Conservation (phyloP, 2,329 filamentous ascomycete genomes). For the Scedosporium minutisporum region DNA sequence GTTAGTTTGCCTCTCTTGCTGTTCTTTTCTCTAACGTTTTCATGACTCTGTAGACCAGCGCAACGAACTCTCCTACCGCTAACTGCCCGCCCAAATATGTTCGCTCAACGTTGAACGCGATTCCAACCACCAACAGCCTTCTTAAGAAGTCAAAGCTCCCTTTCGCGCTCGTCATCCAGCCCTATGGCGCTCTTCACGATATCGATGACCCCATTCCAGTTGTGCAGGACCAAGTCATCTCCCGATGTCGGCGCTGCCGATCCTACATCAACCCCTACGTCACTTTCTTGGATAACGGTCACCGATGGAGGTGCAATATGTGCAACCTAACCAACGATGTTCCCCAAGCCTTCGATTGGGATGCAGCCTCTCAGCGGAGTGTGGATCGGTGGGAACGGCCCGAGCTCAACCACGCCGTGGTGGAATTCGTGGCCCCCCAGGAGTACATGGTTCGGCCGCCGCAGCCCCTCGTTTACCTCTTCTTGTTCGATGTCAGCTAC, state of each 20-base stretch:
- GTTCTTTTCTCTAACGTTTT: background rate
- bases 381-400: slow-evolving; percentile 86
- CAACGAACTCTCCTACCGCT: slow-evolving; percentile 80
- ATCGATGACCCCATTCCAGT: slow-evolving; percentile 84
- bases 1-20: background rate
- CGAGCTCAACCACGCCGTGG: slow-evolving; percentile 91
- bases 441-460: slow-evolving; percentile 99
- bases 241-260: slow-evolving; percentile 86
- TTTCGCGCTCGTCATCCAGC: slow-evolving; percentile 91
- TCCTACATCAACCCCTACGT: slow-evolving; percentile 98
- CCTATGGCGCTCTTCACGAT: slow-evolving; percentile 87
- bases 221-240: slow-evolving; percentile 94
- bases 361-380: slow-evolving; percentile 80
- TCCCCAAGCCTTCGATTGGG: slow-evolving; percentile 98
- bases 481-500: slow-evolving; percentile 91
- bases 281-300: slow-evolving; percentile 90
- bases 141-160: slow-evolving; percentile 96
- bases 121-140: slow-evolving; percentile 83
- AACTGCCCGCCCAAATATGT: slow-evolving; percentile 94
- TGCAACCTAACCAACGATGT: slow-evolving; percentile 98
- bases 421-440: slow-evolving; percentile 94
- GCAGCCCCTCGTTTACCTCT: slow-evolving; percentile 89
- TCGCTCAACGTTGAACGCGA: slow-evolving; percentile 86
- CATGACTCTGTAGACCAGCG: slow-evolving; percentile 54
- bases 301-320: slow-evolving; percentile 99